Evolutionary conservation across 2,329 filamentous ascomycete genomes (phyloP), one percentile per base, ranked within the genome.

Genomic region (Curvularia lunata): DNA sequence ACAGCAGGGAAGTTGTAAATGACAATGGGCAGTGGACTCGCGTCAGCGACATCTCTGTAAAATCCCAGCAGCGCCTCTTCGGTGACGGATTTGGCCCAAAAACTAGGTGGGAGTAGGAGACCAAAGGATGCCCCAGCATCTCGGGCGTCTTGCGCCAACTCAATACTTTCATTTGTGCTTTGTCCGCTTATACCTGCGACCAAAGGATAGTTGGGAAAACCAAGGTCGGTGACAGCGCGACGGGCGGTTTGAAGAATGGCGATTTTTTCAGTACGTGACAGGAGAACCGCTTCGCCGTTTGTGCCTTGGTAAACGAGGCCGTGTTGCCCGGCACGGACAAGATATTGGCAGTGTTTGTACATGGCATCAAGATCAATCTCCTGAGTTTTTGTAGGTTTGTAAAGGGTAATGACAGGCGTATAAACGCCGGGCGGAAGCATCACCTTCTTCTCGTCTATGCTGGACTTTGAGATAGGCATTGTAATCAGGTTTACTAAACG

Each of bases 1-100:
- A 32, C 43, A 19, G 43, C 27, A 12, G 43, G 43, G 16, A 30
- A 46, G 16, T 46, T 46, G 43, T 46, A 46, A 16, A 46, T 46
- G n/a, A 46, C 7, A 21, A 46, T 46, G 3, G 43, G 43, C 1
- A 46, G 6, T 5, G 43, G 27, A n/a, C 25, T 30, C 6, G 43
- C 43, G 4, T 46, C 43, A 2, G 27, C 43, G 10, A 46, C 27
- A 5, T 46, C 27, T 19, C 43, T 30, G 27, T 30, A 46, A 3
- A 30, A 32, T 3, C 27, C 25, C 4, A 46, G 18, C 4, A 32
- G 8, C 3, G n/a, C n/a, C 4, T 32, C 27, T 6, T 30, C 27
- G 3, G 43, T 46, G 10, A 46, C 2, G 6, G 27, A 21, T 46
- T 46, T 46, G 9, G 25, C 27, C 25, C n/a, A 46, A 27, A 30